phyloP scores from a whole-genome alignment of 1,284 basidiomycete genomes.

The Xerocomus cyaneibrunnescens region DNA sequence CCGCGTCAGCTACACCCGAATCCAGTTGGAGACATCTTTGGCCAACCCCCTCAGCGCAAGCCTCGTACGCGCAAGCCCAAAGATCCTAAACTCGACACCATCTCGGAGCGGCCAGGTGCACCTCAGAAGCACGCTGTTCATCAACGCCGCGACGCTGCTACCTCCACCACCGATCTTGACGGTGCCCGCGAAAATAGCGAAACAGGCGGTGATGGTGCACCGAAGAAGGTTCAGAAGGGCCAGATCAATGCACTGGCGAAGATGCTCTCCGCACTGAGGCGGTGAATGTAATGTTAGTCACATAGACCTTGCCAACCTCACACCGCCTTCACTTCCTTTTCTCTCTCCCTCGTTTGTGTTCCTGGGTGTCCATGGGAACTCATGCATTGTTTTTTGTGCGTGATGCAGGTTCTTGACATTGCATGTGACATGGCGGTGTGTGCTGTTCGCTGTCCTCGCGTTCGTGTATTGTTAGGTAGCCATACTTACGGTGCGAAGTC shows the following conservation, averaged over 20 bases:
- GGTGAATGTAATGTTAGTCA: conserved; percentile 44
- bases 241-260: conserved; percentile 82
- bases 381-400: conserved; percentile 21
- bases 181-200: conserved; percentile 27
- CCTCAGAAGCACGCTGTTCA: conserved; percentile 27
- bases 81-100: conserved; percentile 66
- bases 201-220: conserved; percentile 43
- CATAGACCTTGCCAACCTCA: conserved; percentile 10
- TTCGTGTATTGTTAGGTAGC: conserved; percentile 54
- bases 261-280: conserved; percentile 76
- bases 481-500: conserved; percentile 48
- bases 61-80: conserved; percentile 64
- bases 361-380: conserved; percentile 15
- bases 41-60: conserved; percentile 60
- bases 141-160: conserved; percentile 54
- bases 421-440: conserved; percentile 28
- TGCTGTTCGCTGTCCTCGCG: conserved; percentile 31
- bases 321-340: background rate
- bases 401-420: conserved; percentile 31
- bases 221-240: conserved; percentile 80
- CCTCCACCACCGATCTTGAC: conserved; percentile 66
- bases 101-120: conserved; percentile 59
- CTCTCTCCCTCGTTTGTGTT: background rate
- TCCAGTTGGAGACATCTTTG: conserved; percentile 60
- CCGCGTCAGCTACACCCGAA: conserved; percentile 63